These are phyloP conservation scores for Tagetes erecta DNA, from an alignment of 129 eudicot species.

Conservation along the genomic window DNA sequence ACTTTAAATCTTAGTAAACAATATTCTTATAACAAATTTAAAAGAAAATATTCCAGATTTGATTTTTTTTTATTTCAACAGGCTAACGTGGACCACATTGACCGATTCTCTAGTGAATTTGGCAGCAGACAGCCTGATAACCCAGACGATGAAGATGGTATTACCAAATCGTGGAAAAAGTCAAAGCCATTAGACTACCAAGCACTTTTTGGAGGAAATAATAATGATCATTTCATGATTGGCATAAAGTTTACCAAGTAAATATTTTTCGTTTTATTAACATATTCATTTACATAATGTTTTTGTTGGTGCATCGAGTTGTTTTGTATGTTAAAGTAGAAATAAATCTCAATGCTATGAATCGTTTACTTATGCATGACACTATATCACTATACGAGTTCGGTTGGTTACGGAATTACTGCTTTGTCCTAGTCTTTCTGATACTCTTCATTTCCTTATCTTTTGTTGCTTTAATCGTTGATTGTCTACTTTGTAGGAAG, in stretches of 20 bases:
- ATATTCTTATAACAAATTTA: slow-evolving; percentile 1
- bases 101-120: slow-evolving; percentile 65
- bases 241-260: slow-evolving; percentile 87
- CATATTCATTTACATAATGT: not conserved
- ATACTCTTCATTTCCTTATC: not conserved
- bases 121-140: slow-evolving; percentile 49
- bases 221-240: slow-evolving; percentile 73
- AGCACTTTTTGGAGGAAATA: slow-evolving; percentile 73
- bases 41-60: not conserved
- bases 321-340: not conserved
- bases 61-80: slow-evolving; percentile 28
- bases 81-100: slow-evolving; percentile 73
- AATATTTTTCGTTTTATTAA: slow-evolving; percentile 1
- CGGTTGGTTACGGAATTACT: not conserved
- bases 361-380: slow-evolving; percentile 3
- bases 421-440: not conserved
- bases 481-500: slow-evolving; percentile 51
- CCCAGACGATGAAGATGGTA: slow-evolving; percentile 48
- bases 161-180: slow-evolving; percentile 43
- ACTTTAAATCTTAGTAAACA: not conserved
- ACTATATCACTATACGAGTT: not conserved
- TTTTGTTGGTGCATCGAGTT: not conserved
- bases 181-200: slow-evolving; percentile 79
- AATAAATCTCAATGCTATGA: not conserved
- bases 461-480: not conserved